These are phyloP conservation scores for Spathaspora sp. DNA, from an alignment of 805 yeast species.

Conservation along the genomic window DNA sequence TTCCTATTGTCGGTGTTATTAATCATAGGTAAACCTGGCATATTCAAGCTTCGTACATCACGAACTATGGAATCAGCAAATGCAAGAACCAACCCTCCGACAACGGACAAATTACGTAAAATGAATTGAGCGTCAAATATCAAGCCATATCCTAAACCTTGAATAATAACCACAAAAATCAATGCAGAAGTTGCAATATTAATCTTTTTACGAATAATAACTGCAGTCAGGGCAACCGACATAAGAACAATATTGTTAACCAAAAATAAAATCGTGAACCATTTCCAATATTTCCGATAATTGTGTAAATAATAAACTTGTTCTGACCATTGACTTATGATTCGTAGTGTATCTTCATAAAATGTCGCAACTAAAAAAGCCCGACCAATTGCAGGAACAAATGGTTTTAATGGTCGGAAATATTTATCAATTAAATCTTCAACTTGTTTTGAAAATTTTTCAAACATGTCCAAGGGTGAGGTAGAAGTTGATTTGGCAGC, in stretches of 20 bases:
- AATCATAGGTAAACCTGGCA: conserved; percentile 77
- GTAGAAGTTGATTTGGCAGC: conserved; percentile 10
- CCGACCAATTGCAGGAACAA: conserved; percentile 84
- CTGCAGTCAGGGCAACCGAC: conserved; percentile 67
- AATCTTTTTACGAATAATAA: conserved; percentile 65
- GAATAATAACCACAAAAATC: conserved; percentile 67
- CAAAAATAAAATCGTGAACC: conserved; percentile 73
- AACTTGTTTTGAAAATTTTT: conserved; percentile 46
- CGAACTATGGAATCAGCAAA: conserved; percentile 82
- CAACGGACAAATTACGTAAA: conserved; percentile 81
- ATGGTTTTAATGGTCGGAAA: conserved; percentile 56
- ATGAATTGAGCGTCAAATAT: conserved; percentile 78
- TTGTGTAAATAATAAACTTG: conserved; percentile 82
- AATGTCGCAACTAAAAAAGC: conserved; percentile 91
- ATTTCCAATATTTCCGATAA: conserved; percentile 74
- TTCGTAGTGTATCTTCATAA: conserved; percentile 83
- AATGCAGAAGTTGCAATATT: conserved; percentile 69
- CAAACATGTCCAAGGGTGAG: conserved; percentile 36
- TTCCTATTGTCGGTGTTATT: conserved; percentile 71
- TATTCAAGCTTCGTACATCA: conserved; percentile 58
- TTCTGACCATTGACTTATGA: conserved; percentile 83
- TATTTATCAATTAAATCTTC: conserved; percentile 54
- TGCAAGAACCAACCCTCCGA: conserved; percentile 88
- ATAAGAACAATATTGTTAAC: conserved; percentile 60
- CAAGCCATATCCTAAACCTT: conserved; percentile 86